A percentile compares a stretch with the other conserved stretches of the same genome.
Evolutionary conservation across 2,329 filamentous ascomycete genomes (phyloP).

Genomic region (Clarireedia monteithiana): DNA sequence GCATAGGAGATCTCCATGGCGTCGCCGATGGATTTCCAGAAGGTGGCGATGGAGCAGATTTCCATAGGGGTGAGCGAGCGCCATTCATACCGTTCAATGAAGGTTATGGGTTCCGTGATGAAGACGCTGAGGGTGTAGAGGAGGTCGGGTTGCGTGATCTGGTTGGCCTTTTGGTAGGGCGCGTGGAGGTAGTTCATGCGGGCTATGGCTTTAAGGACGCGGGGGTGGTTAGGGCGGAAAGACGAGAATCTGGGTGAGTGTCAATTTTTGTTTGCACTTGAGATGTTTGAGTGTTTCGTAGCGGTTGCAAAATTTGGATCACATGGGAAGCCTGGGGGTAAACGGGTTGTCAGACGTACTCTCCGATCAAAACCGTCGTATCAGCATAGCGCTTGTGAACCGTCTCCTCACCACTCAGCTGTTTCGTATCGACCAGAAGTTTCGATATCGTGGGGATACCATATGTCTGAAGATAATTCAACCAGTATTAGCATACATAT

Average conservation of each 20-base stretch:
- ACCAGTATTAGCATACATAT: not conserved
- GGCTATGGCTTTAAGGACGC: slow-evolving; percentile 45
- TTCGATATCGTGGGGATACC: slow-evolving; percentile 47
- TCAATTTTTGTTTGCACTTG: not conserved
- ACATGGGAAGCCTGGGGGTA: not conserved
- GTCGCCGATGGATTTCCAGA: slow-evolving; percentile 66
- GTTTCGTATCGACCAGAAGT: slow-evolving; percentile 40
- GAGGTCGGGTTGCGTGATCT: slow-evolving; percentile 55
- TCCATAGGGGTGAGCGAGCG: slow-evolving; percentile 59
- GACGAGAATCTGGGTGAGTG: slow-evolving; percentile 10
- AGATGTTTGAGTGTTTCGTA: not conserved
- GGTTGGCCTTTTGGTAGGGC: slow-evolving; percentile 47
- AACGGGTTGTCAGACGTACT: not conserved
- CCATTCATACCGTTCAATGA: slow-evolving; percentile 64
- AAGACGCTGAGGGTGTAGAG: slow-evolving; percentile 61
- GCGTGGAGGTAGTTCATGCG: slow-evolving; percentile 58
- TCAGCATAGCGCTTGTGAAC: slow-evolving; percentile 36
- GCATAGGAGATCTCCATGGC: slow-evolving; percentile 56
- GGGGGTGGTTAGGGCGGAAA: slow-evolving; percentile 23
- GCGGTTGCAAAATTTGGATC: not conserved
- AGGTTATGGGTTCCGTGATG: slow-evolving; percentile 55
- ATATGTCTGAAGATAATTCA: slow-evolving; percentile 36
- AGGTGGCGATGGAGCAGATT: slow-evolving; percentile 55
- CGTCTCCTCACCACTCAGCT: slow-evolving; percentile 38
- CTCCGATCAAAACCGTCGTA: slow-evolving; percentile 19